Percentiles rank a stretch among this genome's conserved stretches.
Conservation (phyloP, 208 protist species). For the Crithidia acanthocephali region DNA sequence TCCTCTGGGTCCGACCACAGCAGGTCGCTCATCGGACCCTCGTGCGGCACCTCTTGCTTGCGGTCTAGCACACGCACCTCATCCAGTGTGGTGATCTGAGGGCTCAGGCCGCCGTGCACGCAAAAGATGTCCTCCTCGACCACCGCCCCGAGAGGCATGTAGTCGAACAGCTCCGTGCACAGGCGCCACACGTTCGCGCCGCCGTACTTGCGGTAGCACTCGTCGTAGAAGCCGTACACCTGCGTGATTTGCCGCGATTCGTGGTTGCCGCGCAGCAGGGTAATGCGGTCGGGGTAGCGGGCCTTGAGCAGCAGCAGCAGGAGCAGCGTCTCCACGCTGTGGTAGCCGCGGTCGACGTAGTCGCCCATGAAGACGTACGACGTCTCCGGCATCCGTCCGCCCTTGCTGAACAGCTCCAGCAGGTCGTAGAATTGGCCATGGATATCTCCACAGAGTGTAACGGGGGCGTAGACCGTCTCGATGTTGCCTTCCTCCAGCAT, state of each 20-base stretch:
- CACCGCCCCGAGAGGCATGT: conserved; percentile 93
- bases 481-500: conserved; percentile 96
- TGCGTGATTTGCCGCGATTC: conserved; percentile 97
- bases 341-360: conserved; percentile 96
- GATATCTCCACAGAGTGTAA: conserved; percentile 99
- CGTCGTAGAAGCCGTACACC: conserved; percentile 97
- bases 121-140: conserved; percentile 93
- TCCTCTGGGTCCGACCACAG: conserved; percentile 95
- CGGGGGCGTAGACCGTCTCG: conserved; percentile 94
- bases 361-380: conserved; percentile 95
- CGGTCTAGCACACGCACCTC: conserved; percentile 89
- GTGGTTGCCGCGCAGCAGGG: conserved; percentile 97
- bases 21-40: conserved; percentile 90
- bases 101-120: conserved; percentile 94
- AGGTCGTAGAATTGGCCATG: conserved; percentile 99
- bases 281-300: conserved; percentile 94
- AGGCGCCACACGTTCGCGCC: conserved; percentile 89
- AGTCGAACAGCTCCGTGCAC: conserved; percentile 94
- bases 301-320: conserved; percentile 95
- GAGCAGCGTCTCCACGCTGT: conserved; percentile 94
- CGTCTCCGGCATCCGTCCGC: conserved; percentile 87
- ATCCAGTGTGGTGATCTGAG: conserved; percentile 82
- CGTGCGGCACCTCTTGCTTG: conserved; percentile 92
- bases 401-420: conserved; percentile 97
- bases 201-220: conserved; percentile 95